Evolutionary conservation across 148 eudicot species (phyloP), one percentile per base, ranked within the genome.

Genomic region (Camellia sinensis): DNA sequence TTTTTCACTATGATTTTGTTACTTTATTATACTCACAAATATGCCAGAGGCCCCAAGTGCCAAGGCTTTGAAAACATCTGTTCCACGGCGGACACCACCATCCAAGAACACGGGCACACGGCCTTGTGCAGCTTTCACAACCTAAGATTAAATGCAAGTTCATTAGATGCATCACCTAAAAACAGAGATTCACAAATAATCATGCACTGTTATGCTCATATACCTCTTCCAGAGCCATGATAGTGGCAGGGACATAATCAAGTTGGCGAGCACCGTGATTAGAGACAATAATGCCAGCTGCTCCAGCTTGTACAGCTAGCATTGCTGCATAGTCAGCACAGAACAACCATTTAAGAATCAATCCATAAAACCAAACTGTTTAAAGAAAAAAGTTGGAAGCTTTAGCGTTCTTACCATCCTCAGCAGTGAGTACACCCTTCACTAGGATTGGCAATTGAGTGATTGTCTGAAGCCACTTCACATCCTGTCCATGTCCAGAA

Each of bases 231-330:
- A 96, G 86, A 86, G 98, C 99, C 87, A 85, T 85, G 82, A 96
- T 96, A 75, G 99, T 96, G 74, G 99, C 89, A 70, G 99, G 99
- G 54, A 94, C 99, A 77, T 96, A 96, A 75, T 96, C 98, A 67
- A 96, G 97, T 78, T 96, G 99, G 54, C 99, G 95, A 84, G 99
- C 99, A 82, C 99, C 99, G 78, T 96, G 99, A 84, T 96, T 96
- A 46, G 98, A 93, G 71, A 96, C 99, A 2, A 96, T 96, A 56
- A 96, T 96, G 74, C 99, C 99, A 54, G 97, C 97, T 68, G 97
- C 97, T 81, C 99, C 98, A 82, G 81, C 82, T 87, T 94, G 93
- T 68, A 96, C 79, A 5, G 99, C 85, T 69, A 96, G 78, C 85
- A 90, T 94, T 74, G 98, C 99, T 96, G 90, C 79, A 85, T 67